phyloP scores from a whole-genome alignment of 257 asterid genomes.

The Anisodus acutangulus region DNA sequence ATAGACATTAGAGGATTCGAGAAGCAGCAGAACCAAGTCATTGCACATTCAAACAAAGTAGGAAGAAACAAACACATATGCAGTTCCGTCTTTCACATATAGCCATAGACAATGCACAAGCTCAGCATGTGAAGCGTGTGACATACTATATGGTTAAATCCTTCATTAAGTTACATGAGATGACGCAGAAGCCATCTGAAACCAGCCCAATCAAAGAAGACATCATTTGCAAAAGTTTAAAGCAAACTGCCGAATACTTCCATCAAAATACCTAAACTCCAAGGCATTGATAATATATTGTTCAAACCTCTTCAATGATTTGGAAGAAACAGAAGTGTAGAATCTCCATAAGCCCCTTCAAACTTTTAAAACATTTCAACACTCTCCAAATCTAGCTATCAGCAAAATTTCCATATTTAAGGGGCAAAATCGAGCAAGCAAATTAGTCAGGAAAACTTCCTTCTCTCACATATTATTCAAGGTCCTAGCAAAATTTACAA shows the following conservation, averaged over 20 bases:
- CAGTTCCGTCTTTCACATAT: not conserved
- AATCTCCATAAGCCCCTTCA: not conserved
- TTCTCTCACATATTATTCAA: constrained; percentile 3
- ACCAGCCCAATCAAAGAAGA: not conserved
- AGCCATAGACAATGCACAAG: not conserved
- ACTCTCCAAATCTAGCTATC: not conserved
- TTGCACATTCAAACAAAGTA: not conserved
- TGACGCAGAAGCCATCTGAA: not conserved
- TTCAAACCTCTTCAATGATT: not conserved
- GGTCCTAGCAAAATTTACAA: constrained; percentile 21
- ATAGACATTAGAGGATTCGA: not conserved
- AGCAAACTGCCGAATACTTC: not conserved
- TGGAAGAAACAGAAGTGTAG: not conserved
- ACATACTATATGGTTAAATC: not conserved
- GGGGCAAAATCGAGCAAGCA: constrained; percentile 3
- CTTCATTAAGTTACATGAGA: not conserved
- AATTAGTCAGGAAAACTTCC: not conserved
- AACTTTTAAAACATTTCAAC: not conserved
- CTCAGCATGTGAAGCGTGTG: constrained; percentile 1
- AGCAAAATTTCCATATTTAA: not conserved
- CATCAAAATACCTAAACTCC: not conserved
- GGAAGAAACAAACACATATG: not conserved
- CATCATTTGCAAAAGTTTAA: not conserved
- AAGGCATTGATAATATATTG: not conserved
- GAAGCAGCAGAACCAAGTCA: not conserved